These are phyloP conservation scores for Yamadazyma triangularis DNA, from an alignment of 1,139 yeast species.

Conservation along the genomic window DNA sequence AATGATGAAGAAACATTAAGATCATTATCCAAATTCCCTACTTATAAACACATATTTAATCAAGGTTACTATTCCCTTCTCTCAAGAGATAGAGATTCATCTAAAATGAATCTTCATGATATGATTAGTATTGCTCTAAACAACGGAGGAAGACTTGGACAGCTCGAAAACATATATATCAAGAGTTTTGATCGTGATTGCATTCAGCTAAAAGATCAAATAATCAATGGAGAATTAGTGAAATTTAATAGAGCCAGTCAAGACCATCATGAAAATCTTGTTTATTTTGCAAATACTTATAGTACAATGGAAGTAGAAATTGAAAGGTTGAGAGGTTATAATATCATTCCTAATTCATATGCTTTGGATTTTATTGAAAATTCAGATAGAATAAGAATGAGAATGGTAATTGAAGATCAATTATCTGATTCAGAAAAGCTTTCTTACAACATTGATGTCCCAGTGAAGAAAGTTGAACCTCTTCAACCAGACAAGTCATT, in stretches of 20 bases:
- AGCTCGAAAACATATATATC: conserved; percentile 32
- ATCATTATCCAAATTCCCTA: conserved; percentile 26
- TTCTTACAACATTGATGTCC: conserved; percentile 36
- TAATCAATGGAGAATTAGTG: conserved; percentile 45
- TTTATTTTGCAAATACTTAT: conserved; percentile 47
- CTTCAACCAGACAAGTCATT: conserved; percentile 6
- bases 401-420: conserved; percentile 52
- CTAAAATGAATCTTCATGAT: conserved; percentile 25
- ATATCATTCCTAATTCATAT: conserved; percentile 22
- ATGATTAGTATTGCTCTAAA: conserved; percentile 32
- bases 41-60: conserved; percentile 23
- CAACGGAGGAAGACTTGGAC: conserved; percentile 39
- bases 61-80: conserved; percentile 20
- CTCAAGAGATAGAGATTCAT: conserved; percentile 16
- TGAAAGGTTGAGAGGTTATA: conserved; percentile 23
- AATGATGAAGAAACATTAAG: conserved; percentile 37
- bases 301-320: conserved; percentile 42
- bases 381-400: conserved; percentile 56
- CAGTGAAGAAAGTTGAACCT: conserved; percentile 22
- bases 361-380: conserved; percentile 65
- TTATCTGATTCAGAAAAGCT: conserved; percentile 40
- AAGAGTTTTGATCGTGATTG: conserved; percentile 45
- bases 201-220: conserved; percentile 37
- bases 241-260: conserved; percentile 51
- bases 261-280: conserved; percentile 58